These are phyloP conservation scores for Fomitopsis palustris DNA, from an alignment of 1,284 basidiomycete species.

Conservation along the genomic window DNA sequence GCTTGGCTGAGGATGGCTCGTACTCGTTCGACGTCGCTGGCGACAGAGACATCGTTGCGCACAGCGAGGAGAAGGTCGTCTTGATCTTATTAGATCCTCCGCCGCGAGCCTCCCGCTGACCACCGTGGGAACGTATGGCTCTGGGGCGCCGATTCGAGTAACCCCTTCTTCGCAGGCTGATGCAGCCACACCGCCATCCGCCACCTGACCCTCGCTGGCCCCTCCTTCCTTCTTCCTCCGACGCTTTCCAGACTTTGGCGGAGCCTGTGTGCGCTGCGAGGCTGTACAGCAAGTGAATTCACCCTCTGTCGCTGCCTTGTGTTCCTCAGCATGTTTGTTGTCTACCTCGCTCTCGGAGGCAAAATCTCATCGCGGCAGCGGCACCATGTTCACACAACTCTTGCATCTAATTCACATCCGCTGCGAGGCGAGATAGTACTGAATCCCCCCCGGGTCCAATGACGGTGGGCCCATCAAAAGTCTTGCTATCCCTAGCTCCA, in stretches of 20 bases:
- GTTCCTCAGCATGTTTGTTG: not conserved
- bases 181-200: not conserved
- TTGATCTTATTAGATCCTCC: constrained; percentile 3
- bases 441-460: not conserved
- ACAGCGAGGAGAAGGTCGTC: not conserved
- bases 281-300: not conserved
- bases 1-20: constrained; percentile 25
- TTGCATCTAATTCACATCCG: not conserved
- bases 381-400: not conserved
- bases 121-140: constrained; percentile 3
- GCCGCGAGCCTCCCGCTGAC: constrained; percentile 2
- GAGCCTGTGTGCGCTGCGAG: not conserved
- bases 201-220: not conserved
- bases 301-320: not conserved
- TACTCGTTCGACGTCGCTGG: constrained; percentile 30
- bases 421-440: not conserved
- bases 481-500: not conserved
- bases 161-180: not conserved
- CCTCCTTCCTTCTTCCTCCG: not conserved
- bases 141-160: not conserved
- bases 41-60: constrained; percentile 32
- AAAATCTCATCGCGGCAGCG: not conserved
- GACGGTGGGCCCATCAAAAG: not conserved
- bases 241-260: not conserved
- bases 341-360: not conserved